Base-by-base conservation (phyloP, 305 asterid species). In the Caryopteris hybrid region DNA sequence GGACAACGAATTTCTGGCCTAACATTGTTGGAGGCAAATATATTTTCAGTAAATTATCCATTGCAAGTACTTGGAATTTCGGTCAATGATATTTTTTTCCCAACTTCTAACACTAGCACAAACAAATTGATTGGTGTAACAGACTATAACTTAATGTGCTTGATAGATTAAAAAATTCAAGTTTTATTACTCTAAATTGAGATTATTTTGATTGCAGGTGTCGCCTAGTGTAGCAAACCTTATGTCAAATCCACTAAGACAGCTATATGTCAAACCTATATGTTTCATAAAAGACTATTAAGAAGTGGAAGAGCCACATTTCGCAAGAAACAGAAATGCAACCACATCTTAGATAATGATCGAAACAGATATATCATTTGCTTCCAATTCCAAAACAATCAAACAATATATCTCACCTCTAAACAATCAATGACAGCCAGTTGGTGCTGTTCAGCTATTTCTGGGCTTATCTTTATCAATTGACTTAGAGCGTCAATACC, bases 401-500 rank as follows among this genome's bases (percentile, higher is more conserved):
- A 54, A 72, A 61, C 36, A 67, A 45, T 23, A 60, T 45, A 20
- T 31, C 81, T 78, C 69, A 95, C 99, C 99, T 95, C 99, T 75
- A 92, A 81, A 80, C 99, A 95, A 76, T 95, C 99, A 68, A 95
- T 95, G 61, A 95, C 99, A 54, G 99, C 96, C 80, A 95, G 84
- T 75, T 92, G 99, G 79, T 95, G 99, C 76, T 88, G 97, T 65
- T 95, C 99, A 48, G 99, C 96, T 68, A 95, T 88, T 73, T 92
- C 98, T 63, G 98, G 96, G 77, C 90, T 91, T 79, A 89, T 80
- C 86, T 84, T 95, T 83, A 94, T 94, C 85, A 94, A 81, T 69
- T 94, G 89, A 76, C 98, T 92, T 77, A 94, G 97, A 61, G 96
- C 94, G 86, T 91, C 99, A 74, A 95, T 95, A 61, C 98, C 99